Percentiles rank a stretch among this genome's conserved stretches.
phyloP scores from a whole-genome alignment of 148 eudicot genomes.

The Rhododendron ferrugineum region DNA sequence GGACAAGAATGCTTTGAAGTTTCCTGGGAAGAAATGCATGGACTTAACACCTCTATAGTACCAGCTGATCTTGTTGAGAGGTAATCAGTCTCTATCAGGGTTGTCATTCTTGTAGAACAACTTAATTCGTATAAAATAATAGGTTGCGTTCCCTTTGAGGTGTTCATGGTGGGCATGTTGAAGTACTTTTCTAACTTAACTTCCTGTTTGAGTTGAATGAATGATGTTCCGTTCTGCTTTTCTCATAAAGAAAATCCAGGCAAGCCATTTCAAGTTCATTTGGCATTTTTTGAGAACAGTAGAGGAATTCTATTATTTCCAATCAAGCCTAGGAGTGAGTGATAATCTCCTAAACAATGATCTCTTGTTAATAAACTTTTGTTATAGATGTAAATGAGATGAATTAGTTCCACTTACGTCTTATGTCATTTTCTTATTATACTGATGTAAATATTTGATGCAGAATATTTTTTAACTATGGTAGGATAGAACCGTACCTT shows the following conservation, averaged over 20 bases:
- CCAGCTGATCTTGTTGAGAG: slow-evolving; percentile 79
- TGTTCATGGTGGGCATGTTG: not conserved
- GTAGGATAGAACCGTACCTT: not conserved
- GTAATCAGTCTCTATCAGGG: slow-evolving; percentile 25
- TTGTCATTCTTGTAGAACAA: not conserved
- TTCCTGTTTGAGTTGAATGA: not conserved
- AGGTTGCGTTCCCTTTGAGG: not conserved
- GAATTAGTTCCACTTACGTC: not conserved
- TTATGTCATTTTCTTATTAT: not conserved
- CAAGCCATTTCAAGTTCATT: not conserved
- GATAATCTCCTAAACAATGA: not conserved
- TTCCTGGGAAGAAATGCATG: slow-evolving; percentile 69
- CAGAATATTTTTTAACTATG: not conserved
- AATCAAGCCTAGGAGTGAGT: not conserved
- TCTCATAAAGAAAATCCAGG: not conserved
- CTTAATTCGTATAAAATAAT: not conserved
- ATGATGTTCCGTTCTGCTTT: not conserved
- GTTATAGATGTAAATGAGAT: not conserved
- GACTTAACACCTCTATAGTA: slow-evolving; percentile 55
- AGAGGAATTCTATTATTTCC: not conserved
- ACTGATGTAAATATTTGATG: not conserved
- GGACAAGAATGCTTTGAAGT: slow-evolving; percentile 80
- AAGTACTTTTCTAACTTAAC: not conserved
- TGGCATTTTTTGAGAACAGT: slow-evolving; percentile 1
- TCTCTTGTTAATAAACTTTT: not conserved